A percentile compares a stretch with the other conserved stretches of the same genome.
These are phyloP conservation scores for Acacia acuminata DNA, from an alignment of 306 rosid species.

Conservation along the genomic window DNA sequence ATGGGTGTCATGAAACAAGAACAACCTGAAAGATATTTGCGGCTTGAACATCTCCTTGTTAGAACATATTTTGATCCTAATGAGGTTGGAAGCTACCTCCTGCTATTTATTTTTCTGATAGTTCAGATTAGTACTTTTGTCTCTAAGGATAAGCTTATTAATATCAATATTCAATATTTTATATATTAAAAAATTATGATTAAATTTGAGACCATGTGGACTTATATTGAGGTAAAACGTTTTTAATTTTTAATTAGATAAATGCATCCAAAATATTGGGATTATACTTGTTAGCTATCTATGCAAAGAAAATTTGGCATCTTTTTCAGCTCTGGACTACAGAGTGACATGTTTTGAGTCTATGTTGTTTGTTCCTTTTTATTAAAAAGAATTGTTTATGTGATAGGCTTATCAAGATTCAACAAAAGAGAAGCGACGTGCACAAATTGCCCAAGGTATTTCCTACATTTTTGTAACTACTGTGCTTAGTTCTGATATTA, in stretches of 20 bases:
- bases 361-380: slow-evolving; percentile 19
- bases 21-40: slow-evolving; percentile 97
- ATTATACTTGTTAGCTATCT: background rate
- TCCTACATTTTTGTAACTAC: slow-evolving; percentile 1
- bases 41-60: slow-evolving; percentile 96
- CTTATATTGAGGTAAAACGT: background rate
- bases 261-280: background rate
- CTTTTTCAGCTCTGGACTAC: slow-evolving; percentile 17
- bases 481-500: slow-evolving; percentile 16
- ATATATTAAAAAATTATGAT: background rate
- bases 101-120: background rate
- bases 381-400: slow-evolving; percentile 19
- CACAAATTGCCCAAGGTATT: slow-evolving; percentile 91
- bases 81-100: slow-evolving; percentile 56
- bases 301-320: background rate
- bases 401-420: slow-evolving; percentile 96
- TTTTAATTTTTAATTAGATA: background rate
- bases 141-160: background rate
- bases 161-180: background rate
- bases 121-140: background rate
- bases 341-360: slow-evolving; percentile 6
- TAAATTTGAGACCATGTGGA: background rate
- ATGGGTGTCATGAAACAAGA: slow-evolving; percentile 99
- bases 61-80: slow-evolving; percentile 96
- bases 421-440: slow-evolving; percentile 92